These are phyloP conservation scores for Acaromyces ingoldii DNA, from an alignment of 1,284 basidiomycete genomes.

Conservation along the genomic window DNA sequence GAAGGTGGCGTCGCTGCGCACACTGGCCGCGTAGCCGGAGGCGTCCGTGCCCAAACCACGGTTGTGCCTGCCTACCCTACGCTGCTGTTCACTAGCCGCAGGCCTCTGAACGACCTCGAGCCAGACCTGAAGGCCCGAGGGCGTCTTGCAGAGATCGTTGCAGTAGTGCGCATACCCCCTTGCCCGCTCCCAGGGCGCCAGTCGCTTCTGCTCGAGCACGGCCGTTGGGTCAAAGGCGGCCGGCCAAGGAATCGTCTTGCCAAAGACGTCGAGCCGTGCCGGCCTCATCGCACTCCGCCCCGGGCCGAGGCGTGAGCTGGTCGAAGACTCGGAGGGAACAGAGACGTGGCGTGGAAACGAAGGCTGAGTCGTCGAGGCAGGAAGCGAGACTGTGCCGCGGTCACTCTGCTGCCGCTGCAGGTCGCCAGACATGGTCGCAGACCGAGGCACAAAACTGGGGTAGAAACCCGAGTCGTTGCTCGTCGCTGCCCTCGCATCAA, in stretches of 20 bases:
- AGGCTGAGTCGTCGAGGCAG: no score
- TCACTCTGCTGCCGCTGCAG: no score
- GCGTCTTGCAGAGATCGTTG: slow-evolving; percentile 29
- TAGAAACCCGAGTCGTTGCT: no score
- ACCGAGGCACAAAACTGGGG: no score
- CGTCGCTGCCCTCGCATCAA: no score
- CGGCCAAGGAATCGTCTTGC: slow-evolving; percentile 31
- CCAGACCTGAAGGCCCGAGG: slow-evolving; percentile 34
- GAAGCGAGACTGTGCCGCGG: no score
- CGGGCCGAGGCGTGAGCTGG: no score
- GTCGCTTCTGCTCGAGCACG: slow-evolving; percentile 27
- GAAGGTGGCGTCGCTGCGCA: slow-evolving; percentile 42
- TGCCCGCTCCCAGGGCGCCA: slow-evolving; percentile 37
- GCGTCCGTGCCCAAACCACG: slow-evolving; percentile 18
- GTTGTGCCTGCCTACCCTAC: slow-evolving; percentile 8
- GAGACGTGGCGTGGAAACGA: no score
- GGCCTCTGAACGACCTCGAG: slow-evolving; percentile 18
- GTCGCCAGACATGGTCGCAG: no score
- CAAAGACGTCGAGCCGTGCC: slow-evolving; percentile 25
- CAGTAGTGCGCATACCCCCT: slow-evolving; percentile 32
- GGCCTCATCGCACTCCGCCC: no score
- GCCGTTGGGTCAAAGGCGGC: slow-evolving; percentile 22
- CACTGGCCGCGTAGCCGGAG: slow-evolving; percentile 28
- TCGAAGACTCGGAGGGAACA: no score
- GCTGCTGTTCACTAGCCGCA: no score